Evolutionary conservation across 2,329 filamentous ascomycete species (phyloP).

Genomic region (Apiospora aurea): DNA sequence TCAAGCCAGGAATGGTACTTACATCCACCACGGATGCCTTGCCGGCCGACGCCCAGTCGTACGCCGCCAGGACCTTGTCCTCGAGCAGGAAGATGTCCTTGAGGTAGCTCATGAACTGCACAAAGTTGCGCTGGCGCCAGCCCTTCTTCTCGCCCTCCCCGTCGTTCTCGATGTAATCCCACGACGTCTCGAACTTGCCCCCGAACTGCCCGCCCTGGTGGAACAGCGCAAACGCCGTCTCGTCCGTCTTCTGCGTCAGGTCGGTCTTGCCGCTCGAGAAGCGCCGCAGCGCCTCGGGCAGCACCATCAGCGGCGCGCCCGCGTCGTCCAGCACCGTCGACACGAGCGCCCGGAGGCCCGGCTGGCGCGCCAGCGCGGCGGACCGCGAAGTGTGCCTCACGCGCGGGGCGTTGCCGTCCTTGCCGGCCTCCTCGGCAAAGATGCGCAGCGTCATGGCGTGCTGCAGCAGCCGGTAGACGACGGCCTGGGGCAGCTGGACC

Average conservation of each 20-base stretch:
- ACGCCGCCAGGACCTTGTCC: slow-evolving; percentile 41
- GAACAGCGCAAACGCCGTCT: slow-evolving; percentile 47
- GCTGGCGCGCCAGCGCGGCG: slow-evolving; percentile 44
- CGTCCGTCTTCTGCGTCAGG: slow-evolving; percentile 43
- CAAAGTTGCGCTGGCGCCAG: slow-evolving; percentile 48
- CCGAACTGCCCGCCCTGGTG: slow-evolving; percentile 42
- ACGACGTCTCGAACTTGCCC: slow-evolving; percentile 42
- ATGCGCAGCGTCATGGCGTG: slow-evolving; percentile 49
- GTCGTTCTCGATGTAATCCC: slow-evolving; percentile 50
- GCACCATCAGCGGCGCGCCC: slow-evolving; percentile 45
- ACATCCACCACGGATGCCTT: slow-evolving; percentile 50
- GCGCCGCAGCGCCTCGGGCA: slow-evolving; percentile 43
- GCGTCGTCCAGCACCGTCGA: slow-evolving; percentile 47
- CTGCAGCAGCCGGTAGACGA: slow-evolving; percentile 47
- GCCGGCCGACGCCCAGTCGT: slow-evolving; percentile 47
- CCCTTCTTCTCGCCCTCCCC: slow-evolving; percentile 47
- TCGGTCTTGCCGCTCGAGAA: slow-evolving; percentile 41
- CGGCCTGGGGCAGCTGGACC: slow-evolving; percentile 47
- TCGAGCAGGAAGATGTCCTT: slow-evolving; percentile 49
- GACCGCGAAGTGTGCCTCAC: slow-evolving; percentile 48
- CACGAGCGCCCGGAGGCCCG: slow-evolving; percentile 45
- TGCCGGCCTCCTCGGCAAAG: slow-evolving; percentile 41
- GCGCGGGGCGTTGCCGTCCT: slow-evolving; percentile 28
- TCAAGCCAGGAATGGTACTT: slow-evolving; percentile 33
- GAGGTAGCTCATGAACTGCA: slow-evolving; percentile 48